phyloP scores from a whole-genome alignment of 75 land plant genomes.

The Pinus albicaulis region DNA sequence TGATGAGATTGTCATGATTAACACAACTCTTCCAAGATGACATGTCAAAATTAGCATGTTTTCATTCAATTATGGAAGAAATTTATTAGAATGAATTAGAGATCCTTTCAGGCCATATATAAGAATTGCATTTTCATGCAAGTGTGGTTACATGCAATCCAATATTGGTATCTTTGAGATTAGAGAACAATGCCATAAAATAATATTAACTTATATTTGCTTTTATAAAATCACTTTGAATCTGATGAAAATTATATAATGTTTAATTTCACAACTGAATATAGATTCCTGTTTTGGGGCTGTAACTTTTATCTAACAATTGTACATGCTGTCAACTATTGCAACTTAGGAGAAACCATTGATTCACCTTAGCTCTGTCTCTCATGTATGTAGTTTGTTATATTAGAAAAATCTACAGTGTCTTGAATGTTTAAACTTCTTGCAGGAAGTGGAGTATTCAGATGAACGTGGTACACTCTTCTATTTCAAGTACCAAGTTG shows the following conservation, averaged over 20 bases:
- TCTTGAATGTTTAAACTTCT: neutral
- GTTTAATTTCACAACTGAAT: neutral
- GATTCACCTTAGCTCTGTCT: neutral
- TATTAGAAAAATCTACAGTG: neutral
- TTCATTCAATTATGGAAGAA: neutral
- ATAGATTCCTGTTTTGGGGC: neutral
- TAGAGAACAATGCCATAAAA: no score
- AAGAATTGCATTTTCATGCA: neutral
- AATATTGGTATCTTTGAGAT: neutral
- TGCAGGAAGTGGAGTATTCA: conserved; percentile 92
- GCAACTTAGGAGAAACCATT: neutral
- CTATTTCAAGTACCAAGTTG: conserved; percentile 91
- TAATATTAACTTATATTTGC: neutral
- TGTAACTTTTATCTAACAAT: neutral
- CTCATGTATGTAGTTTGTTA: neutral
- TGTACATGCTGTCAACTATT: neutral
- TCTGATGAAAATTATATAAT: neutral
- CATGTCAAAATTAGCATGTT: no score
- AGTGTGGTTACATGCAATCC: neutral
- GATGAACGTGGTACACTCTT: conserved; percentile 83
- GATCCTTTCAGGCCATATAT: neutral
- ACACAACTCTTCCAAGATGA: no score
- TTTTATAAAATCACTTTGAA: neutral
- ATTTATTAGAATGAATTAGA: neutral
- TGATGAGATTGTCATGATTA: no score